Conservation (phyloP, 257 asterid species). For the Coffea eugenioides region DNA sequence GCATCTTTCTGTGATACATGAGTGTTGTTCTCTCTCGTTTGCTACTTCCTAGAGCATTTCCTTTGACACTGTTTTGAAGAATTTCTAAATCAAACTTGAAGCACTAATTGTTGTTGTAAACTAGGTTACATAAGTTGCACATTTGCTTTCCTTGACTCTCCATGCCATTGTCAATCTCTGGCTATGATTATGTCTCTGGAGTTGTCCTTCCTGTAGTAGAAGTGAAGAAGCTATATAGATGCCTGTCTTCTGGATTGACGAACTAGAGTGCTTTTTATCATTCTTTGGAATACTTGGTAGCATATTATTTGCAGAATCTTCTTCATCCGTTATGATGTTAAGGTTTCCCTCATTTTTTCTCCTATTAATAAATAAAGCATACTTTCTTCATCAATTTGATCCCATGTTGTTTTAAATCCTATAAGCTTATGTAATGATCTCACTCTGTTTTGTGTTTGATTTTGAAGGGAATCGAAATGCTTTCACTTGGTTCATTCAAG, state of each 20-base stretch:
- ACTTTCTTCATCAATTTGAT: neutral
- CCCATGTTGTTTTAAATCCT: neutral
- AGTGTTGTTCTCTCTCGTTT: neutral
- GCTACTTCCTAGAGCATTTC: neutral
- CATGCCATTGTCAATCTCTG: neutral
- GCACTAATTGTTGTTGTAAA: neutral
- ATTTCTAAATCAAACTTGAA: neutral
- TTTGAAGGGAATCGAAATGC: conserved; percentile 92
- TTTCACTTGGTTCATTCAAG: conserved; percentile 95
- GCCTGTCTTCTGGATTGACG: neutral
- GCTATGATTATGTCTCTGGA: neutral
- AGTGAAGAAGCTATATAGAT: neutral
- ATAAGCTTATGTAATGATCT: neutral
- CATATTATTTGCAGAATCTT: no score
- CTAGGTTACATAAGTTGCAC: neutral
- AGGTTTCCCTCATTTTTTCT: neutral
- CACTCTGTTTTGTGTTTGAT: neutral
- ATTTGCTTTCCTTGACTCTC: neutral
- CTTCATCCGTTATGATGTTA: neutral
- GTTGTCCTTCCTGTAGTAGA: neutral
- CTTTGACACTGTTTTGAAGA: neutral
- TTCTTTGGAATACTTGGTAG: neutral
- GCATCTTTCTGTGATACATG: neutral
- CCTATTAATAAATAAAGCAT: neutral
- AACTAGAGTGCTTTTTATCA: neutral